Evolutionary conservation across 441 rosid genomes (phyloP), one percentile per base, ranked within the genome.

Genomic region (Jatropha multifida): DNA sequence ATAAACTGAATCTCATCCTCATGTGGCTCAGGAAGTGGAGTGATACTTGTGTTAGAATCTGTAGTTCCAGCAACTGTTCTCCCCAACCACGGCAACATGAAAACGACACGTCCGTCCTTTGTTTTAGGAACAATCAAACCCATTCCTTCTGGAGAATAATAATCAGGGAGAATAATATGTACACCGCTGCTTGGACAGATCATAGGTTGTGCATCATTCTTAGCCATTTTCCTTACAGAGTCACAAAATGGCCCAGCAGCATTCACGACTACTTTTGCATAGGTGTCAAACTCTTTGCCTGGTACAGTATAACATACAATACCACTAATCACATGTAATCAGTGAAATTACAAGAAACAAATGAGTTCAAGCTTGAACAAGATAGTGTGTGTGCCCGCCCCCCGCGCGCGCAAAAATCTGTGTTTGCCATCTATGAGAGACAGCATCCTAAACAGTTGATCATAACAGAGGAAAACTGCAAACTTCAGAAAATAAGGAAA

Each of bases 51-150:
- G 77, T 82, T 85, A 77, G 99, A 95, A 85, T 95, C 99, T 65
- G 99, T 95, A 65, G 98, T 95, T 23, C 99, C 99, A 62, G 99
- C 99, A 27, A 93, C 85, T 32, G 97, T 95, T 87, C 98, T 88
- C 74, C 99, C 99, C 89, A 92, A 80, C 99, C 99, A 93, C 8
- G 99, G 99, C 79, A 95, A 83, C 97, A 95, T 89, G 82, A 95
- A 95, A 79, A 95, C 90, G 59, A 95, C 95, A 26, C 99, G 92
- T 11, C 99, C 99, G 82, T 95, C 99, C 85, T 93, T 93, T 42
- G 99, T 95, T 87, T 95, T 93, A 65, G 99, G 99, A 80, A 95
- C 98, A 79, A 95, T 93, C 92, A 95, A 86, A 13, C 99, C 99
- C 99, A 95, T 93, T 75, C 99, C 98, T 77, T 95, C 94, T 0